phyloP scores from a whole-genome alignment of 257 asterid species.

The Forsythia suspensa region DNA sequence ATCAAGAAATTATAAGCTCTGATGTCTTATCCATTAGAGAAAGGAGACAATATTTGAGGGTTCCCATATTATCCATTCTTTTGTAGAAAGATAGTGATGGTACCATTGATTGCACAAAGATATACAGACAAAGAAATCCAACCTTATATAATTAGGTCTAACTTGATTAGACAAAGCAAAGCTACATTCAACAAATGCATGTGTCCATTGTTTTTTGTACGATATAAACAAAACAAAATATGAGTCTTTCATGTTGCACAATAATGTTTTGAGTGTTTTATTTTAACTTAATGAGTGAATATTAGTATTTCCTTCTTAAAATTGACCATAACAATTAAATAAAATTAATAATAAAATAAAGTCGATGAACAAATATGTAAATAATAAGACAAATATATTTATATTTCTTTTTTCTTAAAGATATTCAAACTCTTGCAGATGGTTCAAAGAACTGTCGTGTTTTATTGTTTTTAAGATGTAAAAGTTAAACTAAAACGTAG shows the following conservation, averaged over 20 bases:
- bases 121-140: constrained; percentile 28
- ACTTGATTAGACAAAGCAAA: constrained; percentile 1
- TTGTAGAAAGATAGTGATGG: constrained; percentile 13
- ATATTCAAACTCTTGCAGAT: too few relatives aligned
- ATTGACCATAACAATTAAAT: too few relatives aligned
- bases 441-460: neutral
- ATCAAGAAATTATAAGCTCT: too few relatives aligned
- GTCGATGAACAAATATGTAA: too few relatives aligned
- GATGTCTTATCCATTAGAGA: neutral
- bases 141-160: constrained; percentile 2
- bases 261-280: neutral
- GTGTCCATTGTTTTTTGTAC: neutral
- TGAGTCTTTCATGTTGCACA: neutral
- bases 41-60: neutral
- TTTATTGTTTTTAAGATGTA: neutral
- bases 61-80: neutral
- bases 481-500: too few relatives aligned
- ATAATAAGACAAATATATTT: too few relatives aligned
- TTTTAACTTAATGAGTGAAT: too few relatives aligned
- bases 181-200: neutral
- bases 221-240: neutral
- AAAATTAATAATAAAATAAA: too few relatives aligned
- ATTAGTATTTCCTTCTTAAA: too few relatives aligned
- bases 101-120: constrained; percentile 17
- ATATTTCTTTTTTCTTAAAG: too few relatives aligned